These are phyloP conservation scores for Parmelia sp. DNA, from an alignment of 495 filamentous ascomycete genomes.

Conservation along the genomic window DNA sequence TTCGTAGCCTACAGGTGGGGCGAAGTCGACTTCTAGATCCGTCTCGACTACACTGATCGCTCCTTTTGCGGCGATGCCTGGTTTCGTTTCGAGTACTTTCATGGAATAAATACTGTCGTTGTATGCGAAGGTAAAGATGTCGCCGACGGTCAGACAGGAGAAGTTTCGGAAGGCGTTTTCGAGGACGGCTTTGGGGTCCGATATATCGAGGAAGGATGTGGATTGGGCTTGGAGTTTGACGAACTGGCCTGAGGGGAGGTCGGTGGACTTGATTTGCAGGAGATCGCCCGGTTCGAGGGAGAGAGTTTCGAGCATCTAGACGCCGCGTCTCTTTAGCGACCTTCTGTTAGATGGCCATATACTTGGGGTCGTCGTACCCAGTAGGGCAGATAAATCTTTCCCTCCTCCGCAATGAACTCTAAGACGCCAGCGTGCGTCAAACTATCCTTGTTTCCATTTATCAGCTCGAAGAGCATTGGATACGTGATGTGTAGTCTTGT, in stretches of 20 bases:
- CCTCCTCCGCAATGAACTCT: slow-evolving; percentile 96
- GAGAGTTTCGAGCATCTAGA: slow-evolving; percentile 88
- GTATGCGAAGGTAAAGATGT: slow-evolving; percentile 91
- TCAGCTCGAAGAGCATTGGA: slow-evolving; percentile 92
- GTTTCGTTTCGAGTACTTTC: slow-evolving; percentile 87
- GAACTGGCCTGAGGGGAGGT: slow-evolving; percentile 78
- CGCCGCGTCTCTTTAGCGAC: slow-evolving; percentile 17
- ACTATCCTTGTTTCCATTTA: slow-evolving; percentile 71
- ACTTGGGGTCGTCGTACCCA: slow-evolving; percentile 59
- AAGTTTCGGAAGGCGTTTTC: slow-evolving; percentile 96
- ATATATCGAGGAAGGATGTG: slow-evolving; percentile 86
- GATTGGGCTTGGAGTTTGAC: slow-evolving; percentile 96
- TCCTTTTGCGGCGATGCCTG: slow-evolving; percentile 59
- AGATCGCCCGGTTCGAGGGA: slow-evolving; percentile 85
- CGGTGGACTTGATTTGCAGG: slow-evolving; percentile 88
- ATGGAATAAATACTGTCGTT: slow-evolving; percentile 91
- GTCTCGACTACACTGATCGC: slow-evolving; percentile 91
- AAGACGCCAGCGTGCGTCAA: slow-evolving; percentile 89
- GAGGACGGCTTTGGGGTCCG: slow-evolving; percentile 94
- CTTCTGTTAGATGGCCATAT: neutral
- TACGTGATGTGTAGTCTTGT: slow-evolving; percentile 95
- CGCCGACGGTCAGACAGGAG: slow-evolving; percentile 81
- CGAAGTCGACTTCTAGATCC: slow-evolving; percentile 92
- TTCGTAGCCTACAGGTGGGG: slow-evolving; percentile 85
- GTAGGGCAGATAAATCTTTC: slow-evolving; percentile 88